Base-by-base conservation (phyloP, 352 stramenopile genomes). In the Phytopythium litorale region DNA sequence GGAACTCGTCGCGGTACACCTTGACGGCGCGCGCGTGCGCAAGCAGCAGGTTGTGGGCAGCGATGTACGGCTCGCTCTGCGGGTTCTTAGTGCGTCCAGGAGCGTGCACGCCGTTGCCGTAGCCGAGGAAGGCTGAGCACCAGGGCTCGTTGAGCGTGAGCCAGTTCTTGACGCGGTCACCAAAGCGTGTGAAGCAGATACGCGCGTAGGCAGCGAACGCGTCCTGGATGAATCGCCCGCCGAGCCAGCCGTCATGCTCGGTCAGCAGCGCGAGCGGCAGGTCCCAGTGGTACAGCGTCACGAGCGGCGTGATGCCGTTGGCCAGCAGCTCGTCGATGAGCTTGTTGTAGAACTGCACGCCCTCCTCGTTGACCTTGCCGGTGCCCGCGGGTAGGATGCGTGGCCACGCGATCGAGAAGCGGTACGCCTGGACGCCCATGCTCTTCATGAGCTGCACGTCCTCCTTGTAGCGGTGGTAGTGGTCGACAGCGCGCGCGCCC, bases 221-320 rank as follows among this genome's bases (percentile, higher is more conserved):
- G 21, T 81, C 60, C n/a, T 84, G 68, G 45, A 91, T 79, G 42
- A 79, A 68, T 12, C 64, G 67, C 6, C 67, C 67, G n/a, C 72
- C 70, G 0, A 88, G 69, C 68, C 67, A 87, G 15, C 92, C 93
- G 48, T 88, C 84, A 61, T 91, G 89, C 58, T 86, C 76, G 23
- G 89, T 89, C 61, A 97, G 72, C 19, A 98, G 63, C 25, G 66
- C 58, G 55, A 97, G 72, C 16, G 94, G 94, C 25, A 98, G 66
- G 76, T 98, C 96, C 96, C 96, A 98, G 72, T 99, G 96, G 70
- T 98, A 98, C 6, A 99, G 67, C 21, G 95, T 98, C 25, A 97
- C 84, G 23, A 92, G 73, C n/a, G 93, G 95, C 55, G 84, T 78
- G 62, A 98, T 98, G 65, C 69, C 78, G 35, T 82, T 72, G 37